A percentile compares a stretch with the other conserved stretches of the same genome.
These are phyloP conservation scores for Skeletonema marinoi DNA, from an alignment of 108 stramenopile species.

Conservation along the genomic window DNA sequence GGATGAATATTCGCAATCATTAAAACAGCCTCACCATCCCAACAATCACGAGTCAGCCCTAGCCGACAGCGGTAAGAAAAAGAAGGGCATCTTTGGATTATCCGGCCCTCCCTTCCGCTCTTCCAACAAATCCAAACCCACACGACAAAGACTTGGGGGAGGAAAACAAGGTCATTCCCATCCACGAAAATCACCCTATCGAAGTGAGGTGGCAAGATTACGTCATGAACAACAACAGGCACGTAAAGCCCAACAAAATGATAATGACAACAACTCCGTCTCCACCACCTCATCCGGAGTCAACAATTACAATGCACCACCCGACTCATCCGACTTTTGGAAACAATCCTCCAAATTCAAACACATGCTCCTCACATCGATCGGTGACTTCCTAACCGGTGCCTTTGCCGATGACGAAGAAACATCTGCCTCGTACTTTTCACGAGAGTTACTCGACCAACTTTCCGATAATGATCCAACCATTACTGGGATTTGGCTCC, in stretches of 20 bases:
- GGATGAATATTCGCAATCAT: neutral
- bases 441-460: constrained; percentile 39
- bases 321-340: constrained; percentile 34
- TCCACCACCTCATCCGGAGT: neutral
- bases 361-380: constrained; percentile 20
- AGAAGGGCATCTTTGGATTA: neutral
- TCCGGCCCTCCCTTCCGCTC: neutral
- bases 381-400: constrained; percentile 34
- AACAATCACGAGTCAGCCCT: neutral
- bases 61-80: neutral
- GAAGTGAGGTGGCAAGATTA: constrained; percentile 22
- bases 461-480: constrained; percentile 21
- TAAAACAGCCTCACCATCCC: neutral
- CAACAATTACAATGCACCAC: constrained; percentile 12
- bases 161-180: constrained; percentile 17
- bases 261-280: neutral
- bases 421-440: constrained; percentile 28
- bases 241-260: neutral
- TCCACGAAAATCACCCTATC: constrained; percentile 38
- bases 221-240: constrained; percentile 19
- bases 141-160: neutral
- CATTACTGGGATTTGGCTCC: constrained; percentile 37
- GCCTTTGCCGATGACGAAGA: constrained; percentile 48
- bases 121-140: neutral
- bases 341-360: constrained; percentile 29